Percentiles rank a stretch among this genome's conserved stretches.
These are phyloP conservation scores for Globisporangium alternatum DNA, from an alignment of 352 stramenopile species.

Conservation along the genomic window DNA sequence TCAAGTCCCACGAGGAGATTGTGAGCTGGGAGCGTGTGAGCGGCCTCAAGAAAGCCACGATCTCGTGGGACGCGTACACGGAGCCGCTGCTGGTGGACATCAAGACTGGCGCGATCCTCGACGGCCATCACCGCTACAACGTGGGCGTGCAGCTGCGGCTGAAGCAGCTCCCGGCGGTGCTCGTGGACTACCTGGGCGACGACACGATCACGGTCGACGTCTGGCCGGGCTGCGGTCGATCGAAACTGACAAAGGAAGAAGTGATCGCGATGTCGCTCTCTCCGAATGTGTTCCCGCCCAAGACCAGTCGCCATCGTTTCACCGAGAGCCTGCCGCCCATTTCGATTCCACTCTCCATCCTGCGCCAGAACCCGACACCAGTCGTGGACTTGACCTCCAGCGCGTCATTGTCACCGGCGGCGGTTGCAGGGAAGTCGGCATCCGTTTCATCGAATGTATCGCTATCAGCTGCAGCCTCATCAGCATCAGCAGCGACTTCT, in stretches of 20 bases:
- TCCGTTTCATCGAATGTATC: neutral
- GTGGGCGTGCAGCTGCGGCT: constrained; percentile 69
- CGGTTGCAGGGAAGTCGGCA: constrained; percentile 9
- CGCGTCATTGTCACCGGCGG: constrained; percentile 5
- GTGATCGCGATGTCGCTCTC: constrained; percentile 84
- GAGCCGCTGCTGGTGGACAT: constrained; percentile 79
- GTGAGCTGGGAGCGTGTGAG: constrained; percentile 79
- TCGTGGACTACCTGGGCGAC: constrained; percentile 81
- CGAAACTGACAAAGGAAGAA: constrained; percentile 67
- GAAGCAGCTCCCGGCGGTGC: constrained; percentile 68
- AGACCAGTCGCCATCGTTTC: constrained; percentile 84
- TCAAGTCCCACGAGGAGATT: constrained; percentile 84
- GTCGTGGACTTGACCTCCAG: constrained; percentile 35
- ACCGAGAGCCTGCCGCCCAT: constrained; percentile 78
- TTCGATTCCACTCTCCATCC: constrained; percentile 72
- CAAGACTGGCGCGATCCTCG: constrained; percentile 75
- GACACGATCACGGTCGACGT: constrained; percentile 74
- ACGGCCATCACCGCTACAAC: constrained; percentile 83
- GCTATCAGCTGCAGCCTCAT: neutral
- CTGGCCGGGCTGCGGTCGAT: constrained; percentile 70
- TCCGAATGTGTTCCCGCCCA: constrained; percentile 76
- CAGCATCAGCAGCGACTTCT: constrained; percentile 13
- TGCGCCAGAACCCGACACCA: constrained; percentile 57
- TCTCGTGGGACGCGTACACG: constrained; percentile 81
- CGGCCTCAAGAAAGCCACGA: constrained; percentile 71